Conservation (phyloP, 768 basidiomycete genomes). For the Terana coerulea region DNA sequence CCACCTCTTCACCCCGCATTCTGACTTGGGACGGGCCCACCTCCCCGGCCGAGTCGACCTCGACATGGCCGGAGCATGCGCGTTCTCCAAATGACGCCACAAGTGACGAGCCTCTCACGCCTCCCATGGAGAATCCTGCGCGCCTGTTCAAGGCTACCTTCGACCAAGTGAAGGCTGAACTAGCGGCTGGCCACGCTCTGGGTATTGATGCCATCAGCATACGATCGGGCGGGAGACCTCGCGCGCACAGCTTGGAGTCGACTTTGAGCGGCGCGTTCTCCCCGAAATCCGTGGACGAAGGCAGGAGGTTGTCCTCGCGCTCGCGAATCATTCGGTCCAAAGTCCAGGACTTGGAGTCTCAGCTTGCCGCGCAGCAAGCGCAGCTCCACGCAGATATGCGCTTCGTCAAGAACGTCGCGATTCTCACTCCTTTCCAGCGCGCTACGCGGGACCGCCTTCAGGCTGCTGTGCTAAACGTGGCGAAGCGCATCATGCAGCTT, state of each 20-base stretch:
- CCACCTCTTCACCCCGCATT: slow-evolving; percentile 19
- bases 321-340: slow-evolving; percentile 55
- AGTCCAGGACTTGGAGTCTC: slow-evolving; percentile 60
- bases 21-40: slow-evolving; percentile 36
- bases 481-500: slow-evolving; percentile 60
- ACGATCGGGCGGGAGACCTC: slow-evolving; percentile 23
- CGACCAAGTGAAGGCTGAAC: slow-evolving; percentile 80
- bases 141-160: slow-evolving; percentile 80
- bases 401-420: slow-evolving; percentile 74
- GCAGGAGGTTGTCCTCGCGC: slow-evolving; percentile 42
- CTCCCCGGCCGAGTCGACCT: neutral
- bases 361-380: slow-evolving; percentile 47
- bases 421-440: slow-evolving; percentile 84
- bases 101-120: slow-evolving; percentile 42
- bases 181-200: slow-evolving; percentile 51
- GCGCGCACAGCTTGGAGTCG: slow-evolving; percentile 32
- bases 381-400: slow-evolving; percentile 69
- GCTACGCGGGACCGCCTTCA: slow-evolving; percentile 77
- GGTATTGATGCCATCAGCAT: slow-evolving; percentile 28
- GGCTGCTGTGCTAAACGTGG: slow-evolving; percentile 53
- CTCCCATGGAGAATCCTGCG: slow-evolving; percentile 51
- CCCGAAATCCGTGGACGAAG: slow-evolving; percentile 11
- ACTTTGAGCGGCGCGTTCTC: slow-evolving; percentile 16
- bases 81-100: slow-evolving; percentile 10
- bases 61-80: neutral